phyloP scores from a whole-genome alignment of 257 asterid genomes.

The Ballota nigra region DNA sequence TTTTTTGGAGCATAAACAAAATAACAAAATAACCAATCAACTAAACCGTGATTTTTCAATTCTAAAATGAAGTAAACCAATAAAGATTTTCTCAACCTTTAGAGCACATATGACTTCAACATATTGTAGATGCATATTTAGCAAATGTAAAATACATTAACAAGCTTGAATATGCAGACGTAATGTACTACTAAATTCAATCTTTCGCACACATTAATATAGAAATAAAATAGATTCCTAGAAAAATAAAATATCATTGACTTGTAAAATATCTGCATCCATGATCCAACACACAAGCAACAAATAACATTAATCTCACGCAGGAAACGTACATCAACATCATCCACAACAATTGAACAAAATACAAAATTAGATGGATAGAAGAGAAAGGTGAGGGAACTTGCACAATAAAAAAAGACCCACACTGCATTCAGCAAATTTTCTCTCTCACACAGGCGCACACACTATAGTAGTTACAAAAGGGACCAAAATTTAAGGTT shows the following conservation, averaged over 20 bases:
- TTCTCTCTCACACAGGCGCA: constrained; percentile 17
- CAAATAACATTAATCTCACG: not conserved
- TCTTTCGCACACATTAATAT: not conserved
- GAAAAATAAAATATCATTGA: not conserved
- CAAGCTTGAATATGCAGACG: not conserved
- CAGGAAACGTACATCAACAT: not conserved
- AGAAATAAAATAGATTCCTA: not conserved
- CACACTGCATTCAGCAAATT: constrained; percentile 7
- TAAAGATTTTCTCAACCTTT: not conserved
- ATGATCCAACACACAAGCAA: not conserved
- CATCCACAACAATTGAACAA: not conserved
- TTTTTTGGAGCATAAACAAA: no score
- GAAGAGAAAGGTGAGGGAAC: not conserved
- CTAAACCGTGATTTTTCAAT: not conserved
- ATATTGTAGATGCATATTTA: not conserved
- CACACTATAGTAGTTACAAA: not conserved
- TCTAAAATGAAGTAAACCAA: not conserved
- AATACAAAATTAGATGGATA: not conserved
- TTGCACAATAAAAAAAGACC: constrained; percentile 28
- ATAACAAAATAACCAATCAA: not conserved
- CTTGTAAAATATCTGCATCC: not conserved
- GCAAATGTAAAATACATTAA: not conserved
- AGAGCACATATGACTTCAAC: not conserved
- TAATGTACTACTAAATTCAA: not conserved
- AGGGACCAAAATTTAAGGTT: not conserved